Evolutionary conservation across 192 early-diverging fungal genomes (phyloP).

Genomic region (Entrophospora sp.): DNA sequence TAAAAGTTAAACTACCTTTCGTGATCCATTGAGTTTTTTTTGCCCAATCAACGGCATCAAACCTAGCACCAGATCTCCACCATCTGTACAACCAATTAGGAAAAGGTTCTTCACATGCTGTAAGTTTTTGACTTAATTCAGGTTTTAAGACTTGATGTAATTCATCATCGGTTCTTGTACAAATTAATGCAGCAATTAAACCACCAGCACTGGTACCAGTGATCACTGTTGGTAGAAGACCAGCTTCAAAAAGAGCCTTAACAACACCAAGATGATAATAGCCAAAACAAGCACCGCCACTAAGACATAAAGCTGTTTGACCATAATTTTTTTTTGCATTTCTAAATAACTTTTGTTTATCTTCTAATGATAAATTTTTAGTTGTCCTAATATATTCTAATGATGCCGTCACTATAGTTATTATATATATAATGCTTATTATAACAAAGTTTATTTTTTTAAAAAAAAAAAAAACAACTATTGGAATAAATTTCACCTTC

Average conservation of each 20-base stretch:
- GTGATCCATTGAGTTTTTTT: conserved; percentile 57
- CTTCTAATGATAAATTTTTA: conserved; percentile 31
- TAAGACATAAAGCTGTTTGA: conserved; percentile 65
- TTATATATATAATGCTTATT: no score
- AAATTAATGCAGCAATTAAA: conserved; percentile 55
- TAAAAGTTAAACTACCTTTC: conserved; percentile 76
- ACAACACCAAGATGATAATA: conserved; percentile 68
- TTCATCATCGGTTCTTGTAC: conserved; percentile 60
- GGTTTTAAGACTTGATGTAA: conserved; percentile 47
- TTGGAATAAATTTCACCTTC: conserved; percentile 36
- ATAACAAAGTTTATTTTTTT: neutral
- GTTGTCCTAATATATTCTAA: conserved; percentile 29
- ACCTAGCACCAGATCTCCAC: conserved; percentile 38
- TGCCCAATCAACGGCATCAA: conserved; percentile 58
- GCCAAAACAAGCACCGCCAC: conserved; percentile 66
- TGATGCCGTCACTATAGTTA: conserved; percentile 40
- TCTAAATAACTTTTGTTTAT: conserved; percentile 58
- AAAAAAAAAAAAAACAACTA: neutral
- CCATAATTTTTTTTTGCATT: conserved; percentile 60
- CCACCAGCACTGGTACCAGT: conserved; percentile 68
- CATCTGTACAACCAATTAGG: conserved; percentile 31
- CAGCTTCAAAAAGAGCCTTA: conserved; percentile 58
- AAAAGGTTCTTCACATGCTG: conserved; percentile 40
- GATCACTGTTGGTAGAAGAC: conserved; percentile 62
- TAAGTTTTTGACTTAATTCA: conserved; percentile 41